Evolutionary conservation across 805 yeast genomes (phyloP).

Genomic region (Candida chauliodis): DNA sequence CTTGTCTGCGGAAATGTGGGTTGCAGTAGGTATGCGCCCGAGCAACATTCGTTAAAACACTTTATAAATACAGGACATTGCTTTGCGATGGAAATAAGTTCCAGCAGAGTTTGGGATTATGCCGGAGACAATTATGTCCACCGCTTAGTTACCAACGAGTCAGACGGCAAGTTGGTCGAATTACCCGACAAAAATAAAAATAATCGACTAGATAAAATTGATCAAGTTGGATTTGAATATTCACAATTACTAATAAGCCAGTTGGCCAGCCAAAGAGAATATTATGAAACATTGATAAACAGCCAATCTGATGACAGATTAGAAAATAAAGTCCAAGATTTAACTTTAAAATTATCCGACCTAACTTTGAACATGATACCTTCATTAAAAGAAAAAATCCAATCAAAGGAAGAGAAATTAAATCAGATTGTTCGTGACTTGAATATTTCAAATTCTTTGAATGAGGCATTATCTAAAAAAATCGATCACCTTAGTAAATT

Average conservation of each 20-base stretch:
- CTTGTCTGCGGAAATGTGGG: slow-evolving; percentile 89
- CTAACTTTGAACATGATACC: slow-evolving; percentile 29
- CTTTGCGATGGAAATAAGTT: slow-evolving; percentile 80
- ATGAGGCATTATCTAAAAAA: slow-evolving; percentile 37
- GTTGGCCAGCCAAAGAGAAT: slow-evolving; percentile 80
- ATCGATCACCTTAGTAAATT: slow-evolving; percentile 30
- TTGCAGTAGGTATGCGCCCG: slow-evolving; percentile 78
- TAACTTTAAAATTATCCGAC: slow-evolving; percentile 20
- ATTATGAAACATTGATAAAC: slow-evolving; percentile 49
- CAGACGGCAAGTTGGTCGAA: slow-evolving; percentile 88
- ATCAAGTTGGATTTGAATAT: slow-evolving; percentile 70
- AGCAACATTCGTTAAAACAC: slow-evolving; percentile 82
- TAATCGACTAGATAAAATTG: slow-evolving; percentile 35
- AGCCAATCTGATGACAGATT: slow-evolving; percentile 25
- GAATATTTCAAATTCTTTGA: slow-evolving; percentile 27
- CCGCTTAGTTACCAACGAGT: slow-evolving; percentile 74
- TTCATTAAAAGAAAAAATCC: slow-evolving; percentile 28
- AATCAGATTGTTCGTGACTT: slow-evolving; percentile 28
- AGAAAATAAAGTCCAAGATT: slow-evolving; percentile 27
- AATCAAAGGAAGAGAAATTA: slow-evolving; percentile 26
- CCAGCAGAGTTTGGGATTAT: slow-evolving; percentile 93
- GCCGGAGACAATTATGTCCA: slow-evolving; percentile 90
- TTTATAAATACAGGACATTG: slow-evolving; percentile 77
- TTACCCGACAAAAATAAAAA: slow-evolving; percentile 38
- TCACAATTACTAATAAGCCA: slow-evolving; percentile 76